Evolutionary conservation across 345 rosid species (phyloP).

Genomic region (Xanthoceras sorbifolium): DNA sequence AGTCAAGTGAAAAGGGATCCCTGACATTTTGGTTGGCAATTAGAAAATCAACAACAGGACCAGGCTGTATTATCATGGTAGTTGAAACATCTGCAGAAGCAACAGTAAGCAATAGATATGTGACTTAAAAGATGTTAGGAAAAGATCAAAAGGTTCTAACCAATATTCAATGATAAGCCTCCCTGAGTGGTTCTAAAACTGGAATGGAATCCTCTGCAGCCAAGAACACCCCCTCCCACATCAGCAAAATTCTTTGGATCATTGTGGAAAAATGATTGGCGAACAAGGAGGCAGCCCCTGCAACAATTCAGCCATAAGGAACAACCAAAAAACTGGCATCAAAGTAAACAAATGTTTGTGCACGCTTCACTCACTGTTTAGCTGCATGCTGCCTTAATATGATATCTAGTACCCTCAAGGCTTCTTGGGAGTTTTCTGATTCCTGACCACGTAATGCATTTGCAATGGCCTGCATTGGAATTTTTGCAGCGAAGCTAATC

Average conservation of each 20-base stretch:
- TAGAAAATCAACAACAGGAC: constrained; percentile 75
- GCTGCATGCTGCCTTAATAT: constrained; percentile 89
- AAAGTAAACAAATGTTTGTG: background rate
- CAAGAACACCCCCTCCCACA: constrained; percentile 84
- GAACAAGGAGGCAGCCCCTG: constrained; percentile 95
- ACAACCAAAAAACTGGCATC: background rate
- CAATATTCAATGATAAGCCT: constrained; percentile 89
- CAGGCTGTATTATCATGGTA: constrained; percentile 84
- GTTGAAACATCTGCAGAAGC: constrained; percentile 75
- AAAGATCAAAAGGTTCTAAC: constrained; percentile 27
- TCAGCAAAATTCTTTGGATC: constrained; percentile 67
- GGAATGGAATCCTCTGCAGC: constrained; percentile 81
- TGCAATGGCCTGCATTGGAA: constrained; percentile 84
- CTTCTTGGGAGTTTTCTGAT: constrained; percentile 72
- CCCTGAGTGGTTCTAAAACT: constrained; percentile 86
- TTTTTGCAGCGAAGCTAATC: constrained; percentile 72
- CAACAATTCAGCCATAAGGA: constrained; percentile 18
- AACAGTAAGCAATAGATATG: constrained; percentile 12
- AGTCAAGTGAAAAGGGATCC: constrained; percentile 65
- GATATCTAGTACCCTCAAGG: constrained; percentile 76
- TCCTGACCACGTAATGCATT: constrained; percentile 80
- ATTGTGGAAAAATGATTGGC: constrained; percentile 81
- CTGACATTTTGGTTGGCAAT: constrained; percentile 62
- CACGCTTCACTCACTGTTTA: constrained; percentile 55
- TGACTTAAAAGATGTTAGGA: background rate